Evolutionary conservation across 73 alveolate genomes (phyloP).

Genomic region (Paramecium sonneborni): DNA sequence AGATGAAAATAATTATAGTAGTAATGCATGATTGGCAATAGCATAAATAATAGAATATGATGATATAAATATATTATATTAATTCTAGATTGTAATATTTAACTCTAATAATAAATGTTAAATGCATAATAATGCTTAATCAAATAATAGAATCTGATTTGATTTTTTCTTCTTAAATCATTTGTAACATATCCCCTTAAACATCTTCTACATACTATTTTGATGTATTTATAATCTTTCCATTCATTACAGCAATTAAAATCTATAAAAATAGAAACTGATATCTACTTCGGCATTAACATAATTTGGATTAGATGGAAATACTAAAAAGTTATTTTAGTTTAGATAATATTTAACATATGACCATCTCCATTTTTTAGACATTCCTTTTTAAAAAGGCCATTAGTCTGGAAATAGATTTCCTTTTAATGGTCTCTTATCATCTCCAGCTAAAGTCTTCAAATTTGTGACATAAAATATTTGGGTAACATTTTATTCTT

Average conservation of each 20-base stretch:
- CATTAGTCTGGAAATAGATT: slow-evolving; percentile 1
- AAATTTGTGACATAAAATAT: neutral
- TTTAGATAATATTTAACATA: slow-evolving; percentile 13
- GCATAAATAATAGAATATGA: neutral
- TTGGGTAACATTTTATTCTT: neutral
- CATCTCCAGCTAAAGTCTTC: neutral
- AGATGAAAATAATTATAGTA: neutral
- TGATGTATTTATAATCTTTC: slow-evolving; percentile 22
- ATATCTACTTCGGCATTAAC: neutral
- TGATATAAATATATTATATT: neutral
- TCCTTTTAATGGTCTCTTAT: neutral
- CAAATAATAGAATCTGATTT: neutral
- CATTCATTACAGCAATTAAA: slow-evolving; percentile 24
- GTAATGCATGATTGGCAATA: neutral
- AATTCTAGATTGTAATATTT: neutral
- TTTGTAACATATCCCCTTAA: neutral
- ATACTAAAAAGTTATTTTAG: neutral
- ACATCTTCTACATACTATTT: neutral
- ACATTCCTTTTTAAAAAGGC: neutral
- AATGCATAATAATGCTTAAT: neutral
- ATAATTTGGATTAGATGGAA: slow-evolving; percentile 1
- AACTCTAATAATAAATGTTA: neutral
- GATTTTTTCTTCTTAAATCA: neutral
- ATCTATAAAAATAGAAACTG: neutral
- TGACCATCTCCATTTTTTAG: slow-evolving; percentile 2